A percentile compares a stretch with the other conserved stretches of the same genome.
These are phyloP conservation scores for Malus hybrid DNA, from an alignment of 331 rosid genomes.

Conservation along the genomic window DNA sequence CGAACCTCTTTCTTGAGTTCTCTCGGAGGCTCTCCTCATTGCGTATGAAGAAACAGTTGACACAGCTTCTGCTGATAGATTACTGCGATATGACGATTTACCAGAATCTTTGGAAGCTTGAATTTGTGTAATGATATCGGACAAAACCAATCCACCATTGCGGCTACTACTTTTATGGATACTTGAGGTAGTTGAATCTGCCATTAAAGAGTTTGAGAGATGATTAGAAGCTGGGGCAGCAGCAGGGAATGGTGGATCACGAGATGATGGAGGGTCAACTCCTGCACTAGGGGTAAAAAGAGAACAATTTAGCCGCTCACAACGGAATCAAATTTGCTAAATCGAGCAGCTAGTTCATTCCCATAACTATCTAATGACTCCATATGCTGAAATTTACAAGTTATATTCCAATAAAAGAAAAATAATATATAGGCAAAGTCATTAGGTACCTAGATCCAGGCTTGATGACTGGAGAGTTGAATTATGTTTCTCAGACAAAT, in stretches of 20 bases:
- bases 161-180: constrained; percentile 59
- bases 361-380: constrained; percentile 9
- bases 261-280: constrained; percentile 99
- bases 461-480: constrained; percentile 77
- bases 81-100: constrained; percentile 51
- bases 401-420: constrained; percentile 11
- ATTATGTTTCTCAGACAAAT: constrained; percentile 71
- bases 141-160: constrained; percentile 90
- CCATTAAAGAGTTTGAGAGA: constrained; percentile 53
- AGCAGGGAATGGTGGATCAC: constrained; percentile 99
- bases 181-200: constrained; percentile 59
- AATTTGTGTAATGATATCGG: constrained; percentile 92
- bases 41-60: constrained; percentile 52
- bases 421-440: constrained; percentile 24
- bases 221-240: constrained; percentile 78
- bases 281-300: constrained; percentile 97
- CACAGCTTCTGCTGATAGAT: constrained; percentile 43
- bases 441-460: constrained; percentile 97
- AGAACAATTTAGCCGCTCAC: constrained; percentile 78
- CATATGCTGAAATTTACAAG: constrained; percentile 8
- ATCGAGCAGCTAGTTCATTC: constrained; percentile 8
- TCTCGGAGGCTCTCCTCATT: constrained; percentile 54
- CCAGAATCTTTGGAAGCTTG: constrained; percentile 95
- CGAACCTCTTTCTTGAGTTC: constrained; percentile 60
- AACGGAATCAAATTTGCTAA: constrained; percentile 20